phyloP scores from a whole-genome alignment of 176 grass and related monocot genomes.

The Triticum monococcum region DNA sequence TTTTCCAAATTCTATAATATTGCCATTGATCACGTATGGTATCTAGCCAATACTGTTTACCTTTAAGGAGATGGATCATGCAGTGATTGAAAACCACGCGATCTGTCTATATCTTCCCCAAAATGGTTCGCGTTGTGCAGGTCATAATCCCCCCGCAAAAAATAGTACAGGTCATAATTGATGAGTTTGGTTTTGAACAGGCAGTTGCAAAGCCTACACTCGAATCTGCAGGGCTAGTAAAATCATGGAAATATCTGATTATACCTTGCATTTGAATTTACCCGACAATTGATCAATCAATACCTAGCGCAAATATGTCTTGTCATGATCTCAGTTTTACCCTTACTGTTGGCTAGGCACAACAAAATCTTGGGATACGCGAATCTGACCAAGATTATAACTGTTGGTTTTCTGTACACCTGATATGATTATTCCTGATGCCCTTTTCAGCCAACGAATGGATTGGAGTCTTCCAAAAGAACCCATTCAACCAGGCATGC shows the following conservation, averaged over 20 bases:
- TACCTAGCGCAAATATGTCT: no score
- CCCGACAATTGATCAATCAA: not conserved
- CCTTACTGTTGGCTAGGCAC: conserved; percentile 1
- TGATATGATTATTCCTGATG: not conserved
- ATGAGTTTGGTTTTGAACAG: not conserved
- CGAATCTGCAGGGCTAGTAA: not conserved
- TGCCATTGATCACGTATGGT: not conserved
- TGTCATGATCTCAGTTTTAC: not conserved
- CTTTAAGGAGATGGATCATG: not conserved
- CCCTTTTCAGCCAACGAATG: conserved; percentile 42
- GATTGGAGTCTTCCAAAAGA: conserved; percentile 44
- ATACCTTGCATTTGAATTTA: conserved; percentile 5
- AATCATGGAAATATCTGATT: not conserved
- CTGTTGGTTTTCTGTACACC: conserved; percentile 1
- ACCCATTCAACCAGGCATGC: not conserved
- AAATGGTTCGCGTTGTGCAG: not conserved
- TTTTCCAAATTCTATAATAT: not conserved
- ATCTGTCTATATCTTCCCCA: not conserved
- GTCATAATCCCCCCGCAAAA: not conserved
- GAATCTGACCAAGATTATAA: not conserved
- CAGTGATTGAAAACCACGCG: not conserved
- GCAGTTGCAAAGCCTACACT: not conserved
- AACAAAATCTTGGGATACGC: not conserved
- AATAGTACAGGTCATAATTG: not conserved
- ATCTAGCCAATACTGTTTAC: not conserved